Evolutionary conservation across 202 grass and related monocot species (phyloP).

Genomic region (Panicum virgatum): DNA sequence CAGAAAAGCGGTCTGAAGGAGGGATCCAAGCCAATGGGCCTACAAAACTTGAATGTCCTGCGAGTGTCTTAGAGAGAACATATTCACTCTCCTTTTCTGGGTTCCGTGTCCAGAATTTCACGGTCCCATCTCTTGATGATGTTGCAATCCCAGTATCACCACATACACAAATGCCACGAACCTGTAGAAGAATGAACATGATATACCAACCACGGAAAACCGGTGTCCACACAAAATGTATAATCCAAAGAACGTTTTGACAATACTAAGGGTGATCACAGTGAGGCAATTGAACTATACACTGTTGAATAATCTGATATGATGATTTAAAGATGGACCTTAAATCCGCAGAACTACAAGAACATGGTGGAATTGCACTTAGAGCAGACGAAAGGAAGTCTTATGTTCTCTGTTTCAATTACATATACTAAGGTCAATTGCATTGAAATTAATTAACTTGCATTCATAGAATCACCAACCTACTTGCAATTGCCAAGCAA

Average conservation of each 20-base stretch:
- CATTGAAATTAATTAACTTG: not conserved
- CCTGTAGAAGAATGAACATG: constrained; percentile 36
- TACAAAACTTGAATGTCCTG: constrained; percentile 79
- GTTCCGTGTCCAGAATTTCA: constrained; percentile 62
- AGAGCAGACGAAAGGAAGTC: not conserved
- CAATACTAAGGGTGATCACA: not conserved
- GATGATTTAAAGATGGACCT: not conserved
- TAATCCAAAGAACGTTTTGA: not conserved
- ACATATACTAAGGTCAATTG: not conserved
- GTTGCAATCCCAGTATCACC: constrained; percentile 78
- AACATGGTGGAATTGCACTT: not conserved
- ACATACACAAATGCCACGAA: constrained; percentile 84
- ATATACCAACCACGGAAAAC: not conserved
- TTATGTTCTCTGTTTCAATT: not conserved
- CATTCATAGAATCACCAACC: not conserved
- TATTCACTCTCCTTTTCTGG: constrained; percentile 58
- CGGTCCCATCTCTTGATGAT: constrained; percentile 71
- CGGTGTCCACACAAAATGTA: not conserved
- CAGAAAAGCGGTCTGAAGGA: constrained; percentile 58
- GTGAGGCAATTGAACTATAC: not conserved
- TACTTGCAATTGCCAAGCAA: not conserved
- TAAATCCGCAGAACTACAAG: not conserved
- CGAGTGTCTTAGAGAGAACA: constrained; percentile 70
- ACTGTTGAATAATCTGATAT: not conserved
- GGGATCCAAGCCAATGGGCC: constrained; percentile 79